A percentile compares a stretch with the other conserved stretches of the same genome.
These are phyloP conservation scores for Phtheirospermum japonicum DNA, from an alignment of 257 asterid genomes.

Conservation along the genomic window DNA sequence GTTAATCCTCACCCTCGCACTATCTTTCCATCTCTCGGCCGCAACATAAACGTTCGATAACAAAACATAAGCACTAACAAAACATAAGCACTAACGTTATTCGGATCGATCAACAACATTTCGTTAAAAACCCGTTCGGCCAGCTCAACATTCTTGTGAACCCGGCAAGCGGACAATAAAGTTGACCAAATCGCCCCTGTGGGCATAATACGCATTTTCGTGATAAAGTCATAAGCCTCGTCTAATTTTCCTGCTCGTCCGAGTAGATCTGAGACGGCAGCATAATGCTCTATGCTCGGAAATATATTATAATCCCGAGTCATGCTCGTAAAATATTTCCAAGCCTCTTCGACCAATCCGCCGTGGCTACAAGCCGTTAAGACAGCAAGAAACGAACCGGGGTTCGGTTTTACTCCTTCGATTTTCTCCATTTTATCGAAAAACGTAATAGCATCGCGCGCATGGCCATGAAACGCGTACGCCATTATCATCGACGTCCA, in stretches of 20 bases:
- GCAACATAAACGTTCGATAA: conserved; percentile 66
- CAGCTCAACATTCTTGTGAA: conserved; percentile 71
- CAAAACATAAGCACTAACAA: conserved; percentile 57
- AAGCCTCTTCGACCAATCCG: conserved; percentile 81
- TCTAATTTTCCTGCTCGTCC: conserved; percentile 82
- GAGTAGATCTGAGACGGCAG: conserved; percentile 76
- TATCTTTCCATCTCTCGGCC: conserved; percentile 79
- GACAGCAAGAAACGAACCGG: conserved; percentile 71
- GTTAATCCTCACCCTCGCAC: conserved; percentile 49
- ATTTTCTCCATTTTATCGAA: conserved; percentile 55
- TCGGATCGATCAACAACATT: conserved; percentile 58
- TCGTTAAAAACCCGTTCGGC: conserved; percentile 76
- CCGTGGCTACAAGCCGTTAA: conserved; percentile 91
- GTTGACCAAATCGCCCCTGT: conserved; percentile 75
- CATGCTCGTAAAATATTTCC: conserved; percentile 62
- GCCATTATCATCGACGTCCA: conserved; percentile 97
- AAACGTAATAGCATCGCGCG: conserved; percentile 56
- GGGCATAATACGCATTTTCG: conserved; percentile 56
- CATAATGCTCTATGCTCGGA: conserved; percentile 73
- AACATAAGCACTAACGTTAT: conserved; percentile 46
- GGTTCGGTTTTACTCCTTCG: conserved; percentile 60
- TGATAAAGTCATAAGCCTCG: conserved; percentile 68
- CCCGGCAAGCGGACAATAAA: conserved; percentile 80
- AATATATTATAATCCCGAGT: conserved; percentile 43
- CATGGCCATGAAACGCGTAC: conserved; percentile 72